Percentiles rank a stretch among this genome's conserved stretches.
Conservation (phyloP, 345 rosid genomes). For the Sisymbrium irio region DNA sequence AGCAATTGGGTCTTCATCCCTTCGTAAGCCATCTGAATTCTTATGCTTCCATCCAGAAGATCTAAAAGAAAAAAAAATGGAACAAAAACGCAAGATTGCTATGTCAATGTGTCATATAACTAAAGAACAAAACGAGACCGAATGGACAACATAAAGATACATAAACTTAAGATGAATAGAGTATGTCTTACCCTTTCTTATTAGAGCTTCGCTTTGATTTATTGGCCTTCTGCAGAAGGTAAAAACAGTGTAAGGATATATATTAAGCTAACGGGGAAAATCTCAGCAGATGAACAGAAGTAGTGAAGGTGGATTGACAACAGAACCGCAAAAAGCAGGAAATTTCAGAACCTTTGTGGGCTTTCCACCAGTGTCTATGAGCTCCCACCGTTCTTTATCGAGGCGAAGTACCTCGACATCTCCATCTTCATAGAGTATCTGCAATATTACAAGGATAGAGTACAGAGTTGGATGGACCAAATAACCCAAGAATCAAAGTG, state of each 20-base stretch:
- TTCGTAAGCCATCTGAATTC: constrained; percentile 36
- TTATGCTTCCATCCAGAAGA: constrained; percentile 51
- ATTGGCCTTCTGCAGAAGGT: constrained; percentile 53
- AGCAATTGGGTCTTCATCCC: constrained; percentile 42
- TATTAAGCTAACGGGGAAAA: not conserved
- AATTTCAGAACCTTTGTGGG: constrained; percentile 51
- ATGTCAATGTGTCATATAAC: constrained; percentile 11
- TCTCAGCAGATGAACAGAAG: not conserved
- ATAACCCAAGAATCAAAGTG: constrained; percentile 16
- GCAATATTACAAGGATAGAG: constrained; percentile 13
- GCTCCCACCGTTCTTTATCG: constrained; percentile 91
- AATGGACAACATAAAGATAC: not conserved
- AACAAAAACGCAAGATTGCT: constrained; percentile 3
- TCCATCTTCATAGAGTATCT: constrained; percentile 92
- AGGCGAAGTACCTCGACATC: constrained; percentile 90
- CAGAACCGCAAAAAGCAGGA: constrained; percentile 16
- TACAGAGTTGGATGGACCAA: not conserved
- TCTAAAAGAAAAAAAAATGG: constrained; percentile 40
- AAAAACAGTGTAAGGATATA: constrained; percentile 19
- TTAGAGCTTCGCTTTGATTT: constrained; percentile 42
- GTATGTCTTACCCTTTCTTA: constrained; percentile 45
- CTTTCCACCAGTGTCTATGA: constrained; percentile 57
- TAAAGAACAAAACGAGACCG: not conserved
- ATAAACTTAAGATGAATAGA: constrained; percentile 9
- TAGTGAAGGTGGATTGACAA: constrained; percentile 19